phyloP scores from a whole-genome alignment of 345 rosid genomes.

The Odontarrhena argentea region DNA sequence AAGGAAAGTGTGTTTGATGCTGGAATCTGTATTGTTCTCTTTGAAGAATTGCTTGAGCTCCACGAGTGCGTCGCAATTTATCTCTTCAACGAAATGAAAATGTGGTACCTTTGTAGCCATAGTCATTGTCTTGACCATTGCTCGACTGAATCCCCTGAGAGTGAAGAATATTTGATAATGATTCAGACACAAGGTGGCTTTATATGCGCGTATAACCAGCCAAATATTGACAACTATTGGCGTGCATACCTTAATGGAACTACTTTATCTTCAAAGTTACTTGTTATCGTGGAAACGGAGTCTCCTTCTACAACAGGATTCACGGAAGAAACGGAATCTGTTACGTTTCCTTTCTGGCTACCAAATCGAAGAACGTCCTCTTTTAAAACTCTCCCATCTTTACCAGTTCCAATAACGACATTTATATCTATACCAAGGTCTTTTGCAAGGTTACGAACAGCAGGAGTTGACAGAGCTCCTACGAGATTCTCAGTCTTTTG shows the following conservation, averaged over 20 bases:
- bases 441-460: slow-evolving; percentile 81
- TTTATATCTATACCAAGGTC: slow-evolving; percentile 63
- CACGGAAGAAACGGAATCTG: slow-evolving; percentile 39
- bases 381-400: slow-evolving; percentile 74
- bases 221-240: background rate
- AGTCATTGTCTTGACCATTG: slow-evolving; percentile 96
- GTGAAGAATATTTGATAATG: background rate
- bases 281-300: slow-evolving; percentile 38
- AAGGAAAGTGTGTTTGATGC: slow-evolving; percentile 81
- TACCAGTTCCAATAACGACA: slow-evolving; percentile 69
- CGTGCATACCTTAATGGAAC: slow-evolving; percentile 68
- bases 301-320: slow-evolving; percentile 37
- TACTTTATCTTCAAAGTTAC: slow-evolving; percentile 52
- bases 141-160: slow-evolving; percentile 80
- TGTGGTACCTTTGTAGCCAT: slow-evolving; percentile 92
- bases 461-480: slow-evolving; percentile 71
- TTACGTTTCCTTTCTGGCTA: slow-evolving; percentile 49
- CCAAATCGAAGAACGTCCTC: slow-evolving; percentile 70
- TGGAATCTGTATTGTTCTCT: slow-evolving; percentile 62
- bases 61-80: slow-evolving; percentile 76
- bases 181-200: background rate
- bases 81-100: slow-evolving; percentile 93
- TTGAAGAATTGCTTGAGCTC: slow-evolving; percentile 73
- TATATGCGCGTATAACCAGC: background rate
- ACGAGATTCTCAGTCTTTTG: slow-evolving; percentile 37